Evolutionary conservation across 495 filamentous ascomycete genomes (phyloP).

Genomic region (Aspergillus bertholletiae): DNA sequence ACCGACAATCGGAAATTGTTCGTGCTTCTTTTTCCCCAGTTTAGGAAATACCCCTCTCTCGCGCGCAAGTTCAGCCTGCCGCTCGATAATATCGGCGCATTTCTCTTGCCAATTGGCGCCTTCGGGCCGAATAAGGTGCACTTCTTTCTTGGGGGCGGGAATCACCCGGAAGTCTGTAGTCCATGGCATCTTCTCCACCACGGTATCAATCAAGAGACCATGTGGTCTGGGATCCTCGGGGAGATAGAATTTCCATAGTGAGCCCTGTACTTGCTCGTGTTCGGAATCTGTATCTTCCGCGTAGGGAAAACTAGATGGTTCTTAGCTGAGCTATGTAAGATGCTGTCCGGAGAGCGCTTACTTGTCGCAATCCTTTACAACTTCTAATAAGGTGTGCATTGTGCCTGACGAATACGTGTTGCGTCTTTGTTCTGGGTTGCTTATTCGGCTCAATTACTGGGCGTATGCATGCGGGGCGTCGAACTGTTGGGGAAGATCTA

Average conservation of each 20-base stretch:
- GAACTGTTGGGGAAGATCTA: not conserved
- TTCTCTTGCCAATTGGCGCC: conserved; percentile 1
- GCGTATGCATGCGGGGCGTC: not conserved
- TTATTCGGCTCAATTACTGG: not conserved
- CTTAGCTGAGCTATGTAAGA: not conserved
- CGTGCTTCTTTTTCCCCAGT: not conserved
- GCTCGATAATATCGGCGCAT: conserved; percentile 1
- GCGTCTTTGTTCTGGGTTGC: not conserved
- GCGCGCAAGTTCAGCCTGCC: not conserved
- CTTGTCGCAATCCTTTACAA: conserved; percentile 3
- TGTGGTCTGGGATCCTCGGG: conserved; percentile 5
- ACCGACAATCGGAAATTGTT: conserved; percentile 5
- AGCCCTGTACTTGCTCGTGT: not conserved
- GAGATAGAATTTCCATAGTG: conserved; percentile 9
- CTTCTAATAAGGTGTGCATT: not conserved
- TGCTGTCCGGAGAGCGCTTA: not conserved
- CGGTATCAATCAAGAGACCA: conserved; percentile 1
- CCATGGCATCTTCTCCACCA: conserved; percentile 6
- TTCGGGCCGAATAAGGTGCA: not conserved
- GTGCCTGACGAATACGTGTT: not conserved
- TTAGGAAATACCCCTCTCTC: not conserved
- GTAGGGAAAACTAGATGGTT: not conserved
- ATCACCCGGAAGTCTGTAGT: conserved; percentile 3
- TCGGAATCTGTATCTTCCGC: not conserved
- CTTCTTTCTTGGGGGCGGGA: not conserved